Conservation (phyloP, 305 asterid genomes). For the Petunia hybrid region DNA sequence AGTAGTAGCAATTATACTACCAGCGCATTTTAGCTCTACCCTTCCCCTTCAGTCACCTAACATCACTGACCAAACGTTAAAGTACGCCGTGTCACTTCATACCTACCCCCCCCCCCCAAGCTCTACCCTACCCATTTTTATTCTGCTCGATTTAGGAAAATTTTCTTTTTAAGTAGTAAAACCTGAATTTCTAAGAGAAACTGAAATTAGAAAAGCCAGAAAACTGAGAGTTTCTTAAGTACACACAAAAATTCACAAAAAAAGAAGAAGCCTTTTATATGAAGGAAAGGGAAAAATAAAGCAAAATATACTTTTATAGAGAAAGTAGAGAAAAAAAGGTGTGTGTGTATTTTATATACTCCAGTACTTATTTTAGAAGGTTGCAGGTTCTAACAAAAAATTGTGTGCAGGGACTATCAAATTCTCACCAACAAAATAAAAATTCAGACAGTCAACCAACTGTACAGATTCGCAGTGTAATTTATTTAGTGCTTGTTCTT, state of each 20-base stretch:
- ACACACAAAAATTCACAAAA: conserved; percentile 33
- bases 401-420: no score
- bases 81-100: conserved; percentile 53
- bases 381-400: no score
- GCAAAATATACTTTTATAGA: not conserved
- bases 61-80: conserved; percentile 51
- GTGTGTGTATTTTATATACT: conserved; percentile 31
- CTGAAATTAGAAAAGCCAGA: conserved; percentile 52
- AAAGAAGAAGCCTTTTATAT: not conserved
- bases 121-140: not conserved
- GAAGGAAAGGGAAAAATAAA: not conserved
- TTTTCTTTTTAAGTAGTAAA: conserved; percentile 34
- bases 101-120: conserved; percentile 14
- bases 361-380: conserved; percentile 20
- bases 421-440: no score
- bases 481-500: not conserved
- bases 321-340: not conserved
- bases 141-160: conserved; percentile 31
- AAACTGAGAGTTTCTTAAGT: conserved; percentile 39
- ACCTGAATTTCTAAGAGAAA: conserved; percentile 44
- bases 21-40: conserved; percentile 52
- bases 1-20: not conserved
- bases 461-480: conserved; percentile 28
- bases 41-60: conserved; percentile 33
- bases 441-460: no score